Percentiles rank a stretch among this genome's conserved stretches.
Conservation (phyloP, 2,329 filamentous ascomycete genomes). For the Ceratocystis ficicola region DNA sequence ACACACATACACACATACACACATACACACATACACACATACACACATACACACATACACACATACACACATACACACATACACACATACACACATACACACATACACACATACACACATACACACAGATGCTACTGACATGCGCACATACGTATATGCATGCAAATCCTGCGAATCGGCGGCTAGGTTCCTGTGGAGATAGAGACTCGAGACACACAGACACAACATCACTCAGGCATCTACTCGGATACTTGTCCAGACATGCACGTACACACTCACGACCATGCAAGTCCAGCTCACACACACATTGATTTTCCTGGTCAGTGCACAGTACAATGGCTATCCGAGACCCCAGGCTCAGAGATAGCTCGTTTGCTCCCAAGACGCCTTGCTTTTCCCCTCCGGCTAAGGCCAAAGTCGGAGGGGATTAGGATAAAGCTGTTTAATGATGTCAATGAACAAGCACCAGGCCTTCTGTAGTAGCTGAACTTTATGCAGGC, state of each 20-base stretch:
- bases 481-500: slow-evolving; percentile 15
- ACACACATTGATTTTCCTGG: not conserved
- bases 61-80: not conserved
- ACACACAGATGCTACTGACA: too few species aligned
- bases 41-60: not conserved
- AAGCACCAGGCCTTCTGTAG: not conserved
- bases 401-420: not conserved
- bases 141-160: too few species aligned
- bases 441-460: slow-evolving; percentile 9
- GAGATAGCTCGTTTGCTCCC: not conserved
- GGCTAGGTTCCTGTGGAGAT: not conserved
- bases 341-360: not conserved
- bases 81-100: not conserved
- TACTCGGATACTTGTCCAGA: too few species aligned
- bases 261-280: not conserved
- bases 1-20: not conserved
- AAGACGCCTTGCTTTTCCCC: not conserved
- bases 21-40: not conserved
- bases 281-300: slow-evolving; percentile 5
- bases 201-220: not conserved
- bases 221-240: too few species aligned
- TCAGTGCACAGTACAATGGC: not conserved
- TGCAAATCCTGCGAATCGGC: not conserved
- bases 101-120: not conserved
- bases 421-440: not conserved